Conservation (phyloP, 257 asterid genomes). For the Fraxinus cuspidata region DNA sequence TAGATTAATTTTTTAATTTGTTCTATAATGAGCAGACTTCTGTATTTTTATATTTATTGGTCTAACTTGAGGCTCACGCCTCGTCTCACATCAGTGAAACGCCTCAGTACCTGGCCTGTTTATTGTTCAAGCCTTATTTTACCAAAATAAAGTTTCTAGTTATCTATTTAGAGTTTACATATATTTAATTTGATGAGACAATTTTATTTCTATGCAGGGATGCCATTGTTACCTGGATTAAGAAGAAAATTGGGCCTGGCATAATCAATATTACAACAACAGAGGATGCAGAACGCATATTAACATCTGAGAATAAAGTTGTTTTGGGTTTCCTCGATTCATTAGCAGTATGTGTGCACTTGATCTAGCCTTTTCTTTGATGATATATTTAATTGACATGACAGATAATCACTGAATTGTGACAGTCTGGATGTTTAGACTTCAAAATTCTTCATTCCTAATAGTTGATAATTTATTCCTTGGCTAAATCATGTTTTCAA, state of each 20-base stretch:
- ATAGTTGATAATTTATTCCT: neutral
- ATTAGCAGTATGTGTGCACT: constrained; percentile 60
- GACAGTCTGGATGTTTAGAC: neutral
- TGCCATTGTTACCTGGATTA: constrained; percentile 82
- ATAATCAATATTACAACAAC: constrained; percentile 66
- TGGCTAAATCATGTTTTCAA: neutral
- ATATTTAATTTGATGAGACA: constrained; percentile 10
- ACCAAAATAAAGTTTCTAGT: neutral
- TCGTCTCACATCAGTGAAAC: no score
- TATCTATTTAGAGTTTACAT: neutral
- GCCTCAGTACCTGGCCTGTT: no score
- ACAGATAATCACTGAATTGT: neutral
- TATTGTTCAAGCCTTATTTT: neutral
- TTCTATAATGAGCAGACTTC: no score
- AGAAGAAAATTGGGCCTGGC: constrained; percentile 88
- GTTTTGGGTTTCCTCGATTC: constrained; percentile 77
- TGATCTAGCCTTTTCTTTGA: constrained; percentile 15
- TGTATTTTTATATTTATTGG: no score
- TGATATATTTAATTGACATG: neutral
- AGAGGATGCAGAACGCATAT: constrained; percentile 83
- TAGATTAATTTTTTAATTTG: no score
- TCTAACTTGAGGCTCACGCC: no score
- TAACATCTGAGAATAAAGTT: constrained; percentile 59
- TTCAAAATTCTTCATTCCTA: neutral
- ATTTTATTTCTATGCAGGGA: constrained; percentile 50